Conservation (phyloP, 2,329 filamentous ascomycete genomes). For the Samsoniella hepiali region DNA sequence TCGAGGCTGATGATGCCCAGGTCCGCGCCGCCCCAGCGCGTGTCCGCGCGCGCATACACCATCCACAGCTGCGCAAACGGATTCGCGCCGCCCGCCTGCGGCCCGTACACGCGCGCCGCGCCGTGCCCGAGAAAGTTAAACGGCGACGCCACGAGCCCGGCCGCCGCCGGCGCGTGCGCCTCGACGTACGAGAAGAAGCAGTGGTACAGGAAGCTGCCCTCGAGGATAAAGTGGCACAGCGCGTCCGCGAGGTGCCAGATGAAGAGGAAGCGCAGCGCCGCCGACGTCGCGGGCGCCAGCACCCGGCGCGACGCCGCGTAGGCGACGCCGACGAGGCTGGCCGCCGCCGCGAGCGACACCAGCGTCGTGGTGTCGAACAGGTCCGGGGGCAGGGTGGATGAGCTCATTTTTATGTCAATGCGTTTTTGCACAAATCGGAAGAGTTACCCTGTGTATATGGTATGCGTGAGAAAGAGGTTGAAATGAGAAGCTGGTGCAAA, state of each 20-base stretch:
- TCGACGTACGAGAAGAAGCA: conserved; percentile 71
- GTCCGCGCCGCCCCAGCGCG: conserved; percentile 61
- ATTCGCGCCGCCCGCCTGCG: conserved; percentile 52
- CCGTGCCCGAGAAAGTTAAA: conserved; percentile 50
- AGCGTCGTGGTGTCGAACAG: conserved; percentile 60
- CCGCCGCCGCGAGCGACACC: conserved; percentile 53
- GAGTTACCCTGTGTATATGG: background rate
- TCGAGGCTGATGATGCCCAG: conserved; percentile 62
- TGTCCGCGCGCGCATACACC: conserved; percentile 64
- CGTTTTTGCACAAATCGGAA: background rate
- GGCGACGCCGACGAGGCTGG: conserved; percentile 49
- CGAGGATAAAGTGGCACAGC: conserved; percentile 85
- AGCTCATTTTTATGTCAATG: conserved; percentile 10
- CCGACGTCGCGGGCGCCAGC: conserved; percentile 48
- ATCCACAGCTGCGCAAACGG: conserved; percentile 62
- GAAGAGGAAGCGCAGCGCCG: conserved; percentile 72
- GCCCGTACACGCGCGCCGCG: conserved; percentile 50
- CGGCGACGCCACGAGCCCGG: conserved; percentile 45
- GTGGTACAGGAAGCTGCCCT: conserved; percentile 89
- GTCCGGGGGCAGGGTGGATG: conserved; percentile 44
- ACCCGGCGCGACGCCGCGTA: conserved; percentile 46
- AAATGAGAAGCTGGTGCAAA: background rate
- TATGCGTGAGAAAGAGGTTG: background rate
- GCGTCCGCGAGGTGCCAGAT: conserved; percentile 94
- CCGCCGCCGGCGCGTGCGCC: conserved; percentile 28